A percentile compares a stretch with the other conserved stretches of the same genome.
These are phyloP conservation scores for Paraleonurus japonicus DNA, from an alignment of 257 asterid genomes.

Conservation along the genomic window DNA sequence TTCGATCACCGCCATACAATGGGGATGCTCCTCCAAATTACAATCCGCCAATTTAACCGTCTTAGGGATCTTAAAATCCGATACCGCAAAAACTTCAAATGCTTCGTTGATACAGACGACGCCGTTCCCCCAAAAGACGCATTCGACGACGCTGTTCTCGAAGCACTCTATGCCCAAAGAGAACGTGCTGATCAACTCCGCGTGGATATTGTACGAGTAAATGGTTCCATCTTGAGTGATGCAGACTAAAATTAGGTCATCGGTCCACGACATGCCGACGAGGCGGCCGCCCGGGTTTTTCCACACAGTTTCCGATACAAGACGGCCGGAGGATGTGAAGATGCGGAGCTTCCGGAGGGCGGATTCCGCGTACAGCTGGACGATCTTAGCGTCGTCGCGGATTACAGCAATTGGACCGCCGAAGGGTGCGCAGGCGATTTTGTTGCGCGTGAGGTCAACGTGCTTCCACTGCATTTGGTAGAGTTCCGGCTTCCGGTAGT, in stretches of 20 bases:
- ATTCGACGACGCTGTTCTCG: conserved; percentile 71
- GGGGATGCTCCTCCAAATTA: conserved; percentile 75
- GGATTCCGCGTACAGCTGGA: conserved; percentile 89
- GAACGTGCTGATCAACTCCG: conserved; percentile 61
- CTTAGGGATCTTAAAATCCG: conserved; percentile 67
- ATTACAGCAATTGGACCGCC: conserved; percentile 95
- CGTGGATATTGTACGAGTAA: conserved; percentile 67
- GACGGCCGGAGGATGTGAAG: conserved; percentile 82
- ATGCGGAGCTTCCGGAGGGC: conserved; percentile 91
- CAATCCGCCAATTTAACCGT: conserved; percentile 73
- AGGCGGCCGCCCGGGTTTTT: conserved; percentile 86
- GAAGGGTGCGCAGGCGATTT: conserved; percentile 89
- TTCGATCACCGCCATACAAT: conserved; percentile 93
- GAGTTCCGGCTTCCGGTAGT: conserved; percentile 90
- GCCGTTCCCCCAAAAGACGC: conserved; percentile 93
- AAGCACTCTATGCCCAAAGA: conserved; percentile 68
- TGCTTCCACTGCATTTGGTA: conserved; percentile 94
- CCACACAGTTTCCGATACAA: conserved; percentile 80
- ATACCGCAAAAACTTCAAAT: conserved; percentile 66
- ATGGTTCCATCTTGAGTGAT: conserved; percentile 87
- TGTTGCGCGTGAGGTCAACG: conserved; percentile 89
- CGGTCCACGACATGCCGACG: conserved; percentile 85
- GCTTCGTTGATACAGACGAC: conserved; percentile 86
- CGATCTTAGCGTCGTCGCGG: conserved; percentile 94
- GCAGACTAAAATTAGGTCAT: conserved; percentile 72